These are phyloP conservation scores for Ustilago hordei DNA, from an alignment of 1,284 basidiomycete species.

Conservation along the genomic window DNA sequence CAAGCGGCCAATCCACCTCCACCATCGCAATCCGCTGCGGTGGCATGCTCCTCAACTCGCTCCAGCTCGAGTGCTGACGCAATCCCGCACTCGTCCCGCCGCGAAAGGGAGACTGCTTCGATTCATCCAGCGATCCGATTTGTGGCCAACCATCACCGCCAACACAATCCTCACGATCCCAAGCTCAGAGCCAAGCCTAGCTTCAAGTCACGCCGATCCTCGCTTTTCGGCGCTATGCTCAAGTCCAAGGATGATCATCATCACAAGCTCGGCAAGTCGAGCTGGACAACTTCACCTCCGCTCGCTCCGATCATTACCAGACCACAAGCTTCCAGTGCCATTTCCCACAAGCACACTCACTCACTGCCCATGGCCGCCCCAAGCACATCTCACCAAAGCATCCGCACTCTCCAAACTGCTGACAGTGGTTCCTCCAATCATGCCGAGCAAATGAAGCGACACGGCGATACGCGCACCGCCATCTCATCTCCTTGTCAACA, in stretches of 20 bases:
- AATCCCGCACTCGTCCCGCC: not conserved
- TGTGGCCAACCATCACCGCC: slow-evolving; percentile 49
- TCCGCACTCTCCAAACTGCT: not conserved
- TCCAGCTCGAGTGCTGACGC: not conserved
- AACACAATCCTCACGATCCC: slow-evolving; percentile 46
- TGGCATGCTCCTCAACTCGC: not conserved
- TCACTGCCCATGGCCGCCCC: slow-evolving; percentile 13
- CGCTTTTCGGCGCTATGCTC: slow-evolving; percentile 39
- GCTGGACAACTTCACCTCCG: not conserved
- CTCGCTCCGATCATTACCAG: not conserved
- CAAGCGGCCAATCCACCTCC: slow-evolving; percentile 10
- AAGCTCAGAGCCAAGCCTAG: slow-evolving; percentile 37
- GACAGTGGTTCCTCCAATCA: not conserved
- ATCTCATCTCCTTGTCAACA: not conserved
- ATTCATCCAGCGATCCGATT: slow-evolving; percentile 17
- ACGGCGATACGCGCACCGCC: not conserved
- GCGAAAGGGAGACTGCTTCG: not conserved
- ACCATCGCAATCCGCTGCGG: not conserved
- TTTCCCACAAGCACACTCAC: slow-evolving; percentile 9
- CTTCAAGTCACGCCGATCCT: slow-evolving; percentile 40
- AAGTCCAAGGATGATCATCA: slow-evolving; percentile 26
- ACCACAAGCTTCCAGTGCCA: slow-evolving; percentile 3
- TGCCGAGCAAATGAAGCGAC: not conserved
- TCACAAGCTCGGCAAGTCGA: slow-evolving; percentile 3
- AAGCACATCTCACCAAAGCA: not conserved